A percentile compares a stretch with the other conserved stretches of the same genome.
Evolutionary conservation across 768 basidiomycete species (phyloP).

Genomic region (Tricholoma matsutake): DNA sequence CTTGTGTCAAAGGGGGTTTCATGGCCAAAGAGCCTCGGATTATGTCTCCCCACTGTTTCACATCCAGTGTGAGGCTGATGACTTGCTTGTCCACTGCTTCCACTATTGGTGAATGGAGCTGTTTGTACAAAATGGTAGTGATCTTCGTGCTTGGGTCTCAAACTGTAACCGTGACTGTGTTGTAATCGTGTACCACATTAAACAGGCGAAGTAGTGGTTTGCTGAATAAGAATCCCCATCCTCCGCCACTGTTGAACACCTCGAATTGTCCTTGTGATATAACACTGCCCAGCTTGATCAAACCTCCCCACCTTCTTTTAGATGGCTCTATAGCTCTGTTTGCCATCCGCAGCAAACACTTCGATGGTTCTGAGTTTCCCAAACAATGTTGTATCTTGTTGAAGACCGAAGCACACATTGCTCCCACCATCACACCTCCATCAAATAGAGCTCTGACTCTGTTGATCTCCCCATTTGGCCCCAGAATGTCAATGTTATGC

Average conservation of each 20-base stretch:
- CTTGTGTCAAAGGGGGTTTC: no score
- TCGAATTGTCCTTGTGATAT: neutral
- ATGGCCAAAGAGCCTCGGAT: no score
- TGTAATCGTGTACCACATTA: conserved; percentile 22
- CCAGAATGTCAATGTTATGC: conserved; percentile 17
- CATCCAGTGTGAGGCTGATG: neutral
- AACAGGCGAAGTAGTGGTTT: conserved; percentile 21
- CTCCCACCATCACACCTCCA: conserved; percentile 29
- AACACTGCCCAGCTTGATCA: conserved; percentile 7
- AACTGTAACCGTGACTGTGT: conserved; percentile 12
- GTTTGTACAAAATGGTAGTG: neutral
- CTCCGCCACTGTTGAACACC: neutral
- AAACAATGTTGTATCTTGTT: conserved; percentile 10
- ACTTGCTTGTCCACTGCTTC: neutral
- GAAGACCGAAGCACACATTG: conserved; percentile 20
- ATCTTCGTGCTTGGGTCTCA: neutral
- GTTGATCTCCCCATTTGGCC: conserved; percentile 15
- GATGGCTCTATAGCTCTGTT: conserved; percentile 13
- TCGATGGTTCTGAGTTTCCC: conserved; percentile 10
- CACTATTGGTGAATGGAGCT: neutral
- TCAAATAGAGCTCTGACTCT: conserved; percentile 20
- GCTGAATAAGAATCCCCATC: neutral
- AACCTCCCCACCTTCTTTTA: conserved; percentile 5
- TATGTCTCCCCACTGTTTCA: no score
- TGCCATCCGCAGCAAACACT: conserved; percentile 8